These are phyloP conservation scores for Candida stauntonica DNA, from an alignment of 805 yeast genomes.

Conservation along the genomic window DNA sequence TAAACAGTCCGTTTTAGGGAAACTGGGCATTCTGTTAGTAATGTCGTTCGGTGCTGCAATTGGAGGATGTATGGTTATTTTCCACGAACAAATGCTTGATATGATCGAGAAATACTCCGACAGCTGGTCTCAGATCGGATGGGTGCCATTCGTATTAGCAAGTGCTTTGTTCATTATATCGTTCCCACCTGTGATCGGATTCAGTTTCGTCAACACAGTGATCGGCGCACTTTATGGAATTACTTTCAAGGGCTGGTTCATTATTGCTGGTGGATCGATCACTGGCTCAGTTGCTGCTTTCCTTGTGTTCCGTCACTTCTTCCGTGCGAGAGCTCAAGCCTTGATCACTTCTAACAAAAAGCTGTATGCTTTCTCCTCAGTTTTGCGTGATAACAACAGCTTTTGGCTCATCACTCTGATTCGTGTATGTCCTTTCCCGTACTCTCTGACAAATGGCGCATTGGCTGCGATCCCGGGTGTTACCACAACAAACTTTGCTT, in stretches of 20 bases:
- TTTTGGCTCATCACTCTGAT: constrained; percentile 65
- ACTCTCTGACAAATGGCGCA: constrained; percentile 89
- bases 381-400: constrained; percentile 65
- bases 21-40: constrained; percentile 3
- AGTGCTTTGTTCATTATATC: constrained; percentile 58
- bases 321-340: constrained; percentile 53
- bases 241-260: constrained; percentile 67
- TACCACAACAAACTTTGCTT: constrained; percentile 51
- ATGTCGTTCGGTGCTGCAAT: constrained; percentile 1
- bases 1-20: constrained; percentile 17
- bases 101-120: constrained; percentile 24
- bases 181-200: constrained; percentile 91
- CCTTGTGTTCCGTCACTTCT: constrained; percentile 53
- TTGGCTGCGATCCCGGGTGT: constrained; percentile 83
- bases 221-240: constrained; percentile 85
- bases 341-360: constrained; percentile 58
- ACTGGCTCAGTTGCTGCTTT: constrained; percentile 77
- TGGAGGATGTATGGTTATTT: constrained; percentile 13
- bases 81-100: constrained; percentile 18
- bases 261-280: constrained; percentile 64
- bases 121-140: constrained; percentile 18
- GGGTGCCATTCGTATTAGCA: constrained; percentile 46
- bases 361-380: constrained; percentile 70
- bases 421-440: constrained; percentile 88
- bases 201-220: constrained; percentile 58